Base-by-base conservation (phyloP, 2,329 filamentous ascomycete genomes). In the Elsinoe australis region DNA sequence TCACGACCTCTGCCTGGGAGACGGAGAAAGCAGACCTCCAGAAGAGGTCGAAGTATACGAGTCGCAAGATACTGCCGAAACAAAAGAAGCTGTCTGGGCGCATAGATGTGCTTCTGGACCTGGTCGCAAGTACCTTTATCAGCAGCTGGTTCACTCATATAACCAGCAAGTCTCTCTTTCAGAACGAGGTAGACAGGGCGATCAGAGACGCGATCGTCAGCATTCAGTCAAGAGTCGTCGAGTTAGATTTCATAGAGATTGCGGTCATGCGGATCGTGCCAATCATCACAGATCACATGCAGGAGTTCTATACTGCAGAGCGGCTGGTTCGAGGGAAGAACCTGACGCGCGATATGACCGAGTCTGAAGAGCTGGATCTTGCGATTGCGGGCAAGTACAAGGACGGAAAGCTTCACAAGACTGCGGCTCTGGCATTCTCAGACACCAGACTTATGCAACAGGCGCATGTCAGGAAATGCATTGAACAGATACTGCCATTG, bases 371-470 rank as follows among this genome's bases (percentile, higher is more conserved):
- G 73, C 72, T 98, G 58, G 89, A 96, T 64, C 73, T 94, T 55
- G 92, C 92, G 1, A 94, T 98, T 65, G 92, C 92, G n/a, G 83
- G 79, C 32, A 95, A 94, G 66, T 98, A 92, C 66, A 83, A 78
- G 48, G 84, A 94, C 63, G 90, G 90, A 19, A 87, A 84, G 54
- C 71, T 98, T 51, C 94, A 98, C 62, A 76, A 86, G 3, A 92
- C 92, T 4, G 89, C 86, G 4, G 85, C 83, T 10, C 69, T 95
- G 58, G 80, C 85, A 24, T 88, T 87, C 59, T 84, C 87, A 1
- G 89, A 95, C 59, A 85, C 82, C 52, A 92, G 87, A 63, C 72
- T 82, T 42, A 78, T 86, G 19, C 87, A 95, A 67, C 90, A 96
- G 67, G 85, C 90, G 54, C 86, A 98, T 64, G 67, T 98, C 48